phyloP scores from a whole-genome alignment of 2,329 filamentous ascomycete species.

The Fusarium nisikadoi region DNA sequence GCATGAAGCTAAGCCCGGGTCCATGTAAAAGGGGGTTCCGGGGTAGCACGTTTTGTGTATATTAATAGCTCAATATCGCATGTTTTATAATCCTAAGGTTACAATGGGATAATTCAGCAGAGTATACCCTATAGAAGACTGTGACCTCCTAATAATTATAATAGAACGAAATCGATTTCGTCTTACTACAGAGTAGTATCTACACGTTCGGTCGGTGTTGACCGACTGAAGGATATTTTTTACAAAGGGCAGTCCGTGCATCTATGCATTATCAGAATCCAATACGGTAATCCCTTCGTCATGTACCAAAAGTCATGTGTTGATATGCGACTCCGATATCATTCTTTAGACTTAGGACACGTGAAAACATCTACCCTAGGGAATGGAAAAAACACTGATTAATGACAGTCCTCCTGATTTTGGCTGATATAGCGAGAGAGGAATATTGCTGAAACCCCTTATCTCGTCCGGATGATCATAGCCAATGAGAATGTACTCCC shows the following conservation, averaged over 20 bases:
- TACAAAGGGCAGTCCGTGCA: background rate
- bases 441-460: background rate
- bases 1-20: background rate
- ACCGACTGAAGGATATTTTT: fast-evolving
- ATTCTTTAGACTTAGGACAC: too few species aligned
- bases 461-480: too few species aligned
- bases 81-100: background rate
- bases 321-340: too few species aligned
- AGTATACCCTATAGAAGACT: background rate
- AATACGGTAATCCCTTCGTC: too few species aligned
- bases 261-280: too few species aligned
- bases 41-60: background rate
- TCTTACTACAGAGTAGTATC: background rate
- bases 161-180: background rate
- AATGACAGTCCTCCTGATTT: too few species aligned
- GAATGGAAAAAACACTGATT: too few species aligned
- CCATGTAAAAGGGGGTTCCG: background rate
- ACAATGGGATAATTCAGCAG: background rate
- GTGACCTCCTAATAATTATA: too few species aligned
- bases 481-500: background rate
- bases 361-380: too few species aligned
- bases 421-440: background rate
- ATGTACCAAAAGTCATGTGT: too few species aligned
- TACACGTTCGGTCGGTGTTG: fast-evolving
- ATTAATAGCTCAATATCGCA: background rate